These are phyloP conservation scores for Suhomyces tanzawaensis DNA, from an alignment of 805 yeast species.

Conservation along the genomic window DNA sequence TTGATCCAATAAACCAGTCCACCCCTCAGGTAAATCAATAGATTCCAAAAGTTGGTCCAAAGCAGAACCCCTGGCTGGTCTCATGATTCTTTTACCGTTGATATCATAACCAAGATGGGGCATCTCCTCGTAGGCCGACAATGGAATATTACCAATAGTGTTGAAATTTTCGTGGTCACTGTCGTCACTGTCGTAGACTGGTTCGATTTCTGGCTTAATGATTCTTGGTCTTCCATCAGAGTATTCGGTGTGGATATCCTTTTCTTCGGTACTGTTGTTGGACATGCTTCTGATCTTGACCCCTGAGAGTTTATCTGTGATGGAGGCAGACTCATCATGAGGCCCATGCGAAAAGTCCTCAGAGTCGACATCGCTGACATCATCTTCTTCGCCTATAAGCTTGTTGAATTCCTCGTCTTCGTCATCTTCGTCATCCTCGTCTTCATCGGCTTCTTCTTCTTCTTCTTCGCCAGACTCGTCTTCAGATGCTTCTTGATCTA, in stretches of 20 bases:
- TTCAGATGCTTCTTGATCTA: conserved; percentile 44
- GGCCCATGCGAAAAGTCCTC: conserved; percentile 55
- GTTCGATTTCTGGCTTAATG: conserved; percentile 86
- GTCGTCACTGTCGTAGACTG: conserved; percentile 93
- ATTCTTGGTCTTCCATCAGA: conserved; percentile 81
- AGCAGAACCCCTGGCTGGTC: conserved; percentile 97
- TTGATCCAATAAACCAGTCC: conserved; percentile 95
- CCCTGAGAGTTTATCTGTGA: conserved; percentile 55
- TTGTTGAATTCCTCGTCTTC: conserved; percentile 65
- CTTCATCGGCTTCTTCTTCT: conserved; percentile 17
- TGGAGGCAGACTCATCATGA: conserved; percentile 46
- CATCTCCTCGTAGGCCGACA: conserved; percentile 92
- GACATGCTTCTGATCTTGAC: conserved; percentile 52
- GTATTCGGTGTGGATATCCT: conserved; percentile 44
- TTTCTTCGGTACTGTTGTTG: conserved; percentile 31
- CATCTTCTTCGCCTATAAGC: conserved; percentile 56
- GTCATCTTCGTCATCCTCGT: conserved; percentile 29
- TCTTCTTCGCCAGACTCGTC: conserved; percentile 9
- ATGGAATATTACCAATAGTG: conserved; percentile 91
- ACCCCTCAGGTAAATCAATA: conserved; percentile 95
- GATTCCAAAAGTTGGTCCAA: conserved; percentile 84
- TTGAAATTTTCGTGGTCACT: conserved; percentile 76
- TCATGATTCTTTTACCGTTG: conserved; percentile 96
- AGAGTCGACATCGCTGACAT: conserved; percentile 39
- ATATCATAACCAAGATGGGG: conserved; percentile 97